Conservation (phyloP, 2,329 filamentous ascomycete genomes). For the Cyphellophora europaea region DNA sequence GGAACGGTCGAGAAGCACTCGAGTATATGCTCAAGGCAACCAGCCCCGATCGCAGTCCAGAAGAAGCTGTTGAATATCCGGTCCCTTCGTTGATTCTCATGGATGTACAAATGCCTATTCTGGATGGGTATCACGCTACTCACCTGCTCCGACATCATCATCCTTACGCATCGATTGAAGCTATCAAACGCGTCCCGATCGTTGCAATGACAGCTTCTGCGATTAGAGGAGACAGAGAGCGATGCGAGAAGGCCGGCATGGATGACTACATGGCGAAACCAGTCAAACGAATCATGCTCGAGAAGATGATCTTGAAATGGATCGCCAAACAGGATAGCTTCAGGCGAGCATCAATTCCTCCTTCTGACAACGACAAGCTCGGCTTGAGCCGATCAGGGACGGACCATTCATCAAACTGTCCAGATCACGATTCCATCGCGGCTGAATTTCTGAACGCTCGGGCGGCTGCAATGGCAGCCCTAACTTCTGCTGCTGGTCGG, state of each 20-base stretch:
- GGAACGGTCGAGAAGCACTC: constrained; percentile 71
- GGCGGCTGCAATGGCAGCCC: not conserved
- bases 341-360: not conserved
- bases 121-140: constrained; percentile 70
- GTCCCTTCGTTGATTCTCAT: constrained; percentile 69
- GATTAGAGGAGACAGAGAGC: constrained; percentile 67
- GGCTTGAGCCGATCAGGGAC: constrained; percentile 5
- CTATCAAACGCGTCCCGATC: constrained; percentile 55
- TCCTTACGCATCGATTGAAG: constrained; percentile 51
- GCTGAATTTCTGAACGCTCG: constrained; percentile 8
- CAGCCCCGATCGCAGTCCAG: constrained; percentile 22
- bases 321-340: constrained; percentile 22
- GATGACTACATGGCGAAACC: constrained; percentile 68
- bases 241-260: constrained; percentile 65
- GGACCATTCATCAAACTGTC: constrained; percentile 16
- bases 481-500: not conserved
- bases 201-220: constrained; percentile 76
- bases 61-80: constrained; percentile 31
- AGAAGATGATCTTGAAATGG: constrained; percentile 66
- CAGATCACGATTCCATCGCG: constrained; percentile 12
- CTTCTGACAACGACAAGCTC: not conserved
- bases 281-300: constrained; percentile 57
- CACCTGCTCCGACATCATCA: constrained; percentile 60
- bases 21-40: constrained; percentile 56
- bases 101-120: constrained; percentile 68